Conservation (phyloP, 1,284 basidiomycete species). For the Cryptococcus hybrid region DNA sequence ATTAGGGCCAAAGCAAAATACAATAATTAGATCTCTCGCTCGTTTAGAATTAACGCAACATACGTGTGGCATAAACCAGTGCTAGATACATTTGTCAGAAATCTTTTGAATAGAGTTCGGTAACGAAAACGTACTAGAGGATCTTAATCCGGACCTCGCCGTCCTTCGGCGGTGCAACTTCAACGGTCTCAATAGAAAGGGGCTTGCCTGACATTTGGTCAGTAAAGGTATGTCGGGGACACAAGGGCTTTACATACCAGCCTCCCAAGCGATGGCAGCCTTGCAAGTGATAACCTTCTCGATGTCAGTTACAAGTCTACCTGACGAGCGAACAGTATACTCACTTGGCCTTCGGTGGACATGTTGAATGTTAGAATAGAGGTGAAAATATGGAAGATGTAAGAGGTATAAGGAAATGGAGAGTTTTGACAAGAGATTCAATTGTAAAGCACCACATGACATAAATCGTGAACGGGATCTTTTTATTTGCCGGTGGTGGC, state of each 20-base stretch:
- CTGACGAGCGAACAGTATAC: background rate
- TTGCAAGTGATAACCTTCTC: slow-evolving; percentile 78
- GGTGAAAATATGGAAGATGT: too few species aligned
- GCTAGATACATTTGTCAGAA: slow-evolving; percentile 20
- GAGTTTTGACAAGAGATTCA: too few species aligned
- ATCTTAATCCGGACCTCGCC: slow-evolving; percentile 94
- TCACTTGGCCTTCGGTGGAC: slow-evolving; percentile 24
- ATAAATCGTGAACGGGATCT: too few species aligned
- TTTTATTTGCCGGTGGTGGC: too few species aligned
- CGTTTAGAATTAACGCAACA: slow-evolving; percentile 13
- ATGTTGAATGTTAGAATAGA: slow-evolving; percentile 1
- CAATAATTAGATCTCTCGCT: background rate
- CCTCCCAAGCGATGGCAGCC: slow-evolving; percentile 95
- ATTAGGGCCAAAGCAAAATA: background rate
- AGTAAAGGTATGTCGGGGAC: background rate
- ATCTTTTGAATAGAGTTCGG: background rate
- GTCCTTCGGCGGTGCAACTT: slow-evolving; percentile 85
- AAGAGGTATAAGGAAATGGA: too few species aligned
- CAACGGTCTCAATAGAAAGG: slow-evolving; percentile 84
- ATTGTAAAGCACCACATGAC: too few species aligned
- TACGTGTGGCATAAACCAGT: slow-evolving; percentile 91
- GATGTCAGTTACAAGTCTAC: background rate
- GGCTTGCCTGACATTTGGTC: slow-evolving; percentile 56
- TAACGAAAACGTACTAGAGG: slow-evolving; percentile 63
- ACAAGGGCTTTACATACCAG: slow-evolving; percentile 54